Conservation (phyloP, 2,329 filamentous ascomycete genomes). For the Stachybotrys echinatus region DNA sequence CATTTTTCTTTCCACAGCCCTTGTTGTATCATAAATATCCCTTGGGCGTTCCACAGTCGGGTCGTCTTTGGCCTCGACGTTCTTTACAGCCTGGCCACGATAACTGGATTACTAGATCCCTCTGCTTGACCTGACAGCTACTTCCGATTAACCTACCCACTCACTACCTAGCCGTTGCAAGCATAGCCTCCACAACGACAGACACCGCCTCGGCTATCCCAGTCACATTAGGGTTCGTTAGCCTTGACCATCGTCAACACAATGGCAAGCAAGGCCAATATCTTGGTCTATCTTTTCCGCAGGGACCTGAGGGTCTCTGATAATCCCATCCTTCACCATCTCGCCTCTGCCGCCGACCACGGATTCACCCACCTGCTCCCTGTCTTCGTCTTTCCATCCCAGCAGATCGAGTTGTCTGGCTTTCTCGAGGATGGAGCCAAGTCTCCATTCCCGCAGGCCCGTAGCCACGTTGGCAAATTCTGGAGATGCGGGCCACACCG, state of each 20-base stretch:
- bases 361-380: conserved; percentile 66
- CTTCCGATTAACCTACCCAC: neutral
- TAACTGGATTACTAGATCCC: neutral
- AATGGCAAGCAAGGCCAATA: conserved; percentile 25
- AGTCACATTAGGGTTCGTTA: too few species aligned
- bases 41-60: neutral
- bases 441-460: conserved; percentile 65
- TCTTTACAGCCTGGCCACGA: neutral
- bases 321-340: conserved; percentile 65
- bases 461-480: conserved; percentile 59
- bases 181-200: too few species aligned
- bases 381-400: conserved; percentile 61
- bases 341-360: conserved; percentile 42
- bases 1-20: neutral
- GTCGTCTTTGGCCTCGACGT: neutral
- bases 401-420: conserved; percentile 71
- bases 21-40: neutral
- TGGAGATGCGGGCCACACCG: conserved; percentile 72
- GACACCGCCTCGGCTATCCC: too few species aligned
- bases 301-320: conserved; percentile 69
- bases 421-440: conserved; percentile 52
- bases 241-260: neutral
- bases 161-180: too few species aligned
- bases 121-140: neutral
- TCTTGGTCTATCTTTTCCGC: conserved; percentile 67